Evolutionary conservation across 441 rosid genomes (phyloP).

Genomic region (Croton laevigatus): DNA sequence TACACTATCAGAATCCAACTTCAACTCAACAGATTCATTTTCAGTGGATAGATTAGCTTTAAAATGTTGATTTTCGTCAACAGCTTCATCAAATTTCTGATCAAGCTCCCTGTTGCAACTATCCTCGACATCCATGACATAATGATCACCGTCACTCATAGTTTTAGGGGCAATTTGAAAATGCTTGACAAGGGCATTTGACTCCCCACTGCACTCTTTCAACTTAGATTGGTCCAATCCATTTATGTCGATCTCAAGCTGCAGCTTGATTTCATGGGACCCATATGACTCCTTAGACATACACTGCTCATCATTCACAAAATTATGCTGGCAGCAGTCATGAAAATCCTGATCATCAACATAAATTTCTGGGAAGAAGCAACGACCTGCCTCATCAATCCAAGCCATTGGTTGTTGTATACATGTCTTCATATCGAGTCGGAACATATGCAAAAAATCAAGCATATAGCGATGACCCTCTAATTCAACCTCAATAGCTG

Average conservation of each 20-base stretch:
- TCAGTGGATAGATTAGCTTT: conserved; percentile 12
- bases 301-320: conserved; percentile 29
- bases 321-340: conserved; percentile 36
- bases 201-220: conserved; percentile 79
- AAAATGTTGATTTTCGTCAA: conserved; percentile 29
- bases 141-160: conserved; percentile 23
- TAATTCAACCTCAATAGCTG: conserved; percentile 54
- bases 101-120: conserved; percentile 40
- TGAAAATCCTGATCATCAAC: conserved; percentile 35
- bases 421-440: conserved; percentile 62
- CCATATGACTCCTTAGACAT: conserved; percentile 26
- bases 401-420: conserved; percentile 74
- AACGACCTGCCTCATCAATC: conserved; percentile 76
- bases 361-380: conserved; percentile 80
- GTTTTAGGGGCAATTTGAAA: conserved; percentile 42
- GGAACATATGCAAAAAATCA: conserved; percentile 85
- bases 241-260: conserved; percentile 76
- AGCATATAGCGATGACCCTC: conserved; percentile 49
- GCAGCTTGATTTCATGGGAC: conserved; percentile 71
- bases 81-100: conserved; percentile 41
- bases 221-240: conserved; percentile 51
- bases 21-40: conserved; percentile 20
- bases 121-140: conserved; percentile 42
- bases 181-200: conserved; percentile 47
- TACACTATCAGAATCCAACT: conserved; percentile 44